Evolutionary conservation across 306 rosid species (phyloP).

Genomic region (Sesbania bispinosa): DNA sequence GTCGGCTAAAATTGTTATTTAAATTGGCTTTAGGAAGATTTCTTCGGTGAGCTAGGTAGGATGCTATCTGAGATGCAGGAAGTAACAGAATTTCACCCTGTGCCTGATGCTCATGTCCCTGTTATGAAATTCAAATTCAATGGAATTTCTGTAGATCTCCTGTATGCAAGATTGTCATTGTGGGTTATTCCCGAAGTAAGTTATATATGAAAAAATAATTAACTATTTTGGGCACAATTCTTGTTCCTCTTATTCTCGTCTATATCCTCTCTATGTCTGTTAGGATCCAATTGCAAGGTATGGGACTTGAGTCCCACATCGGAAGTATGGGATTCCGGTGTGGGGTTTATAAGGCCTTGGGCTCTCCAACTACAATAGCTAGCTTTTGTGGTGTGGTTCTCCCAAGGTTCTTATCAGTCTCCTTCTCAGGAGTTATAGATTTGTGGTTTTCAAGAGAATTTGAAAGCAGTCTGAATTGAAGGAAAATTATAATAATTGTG

Average conservation of each 20-base stretch:
- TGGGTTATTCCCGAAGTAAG: conserved; percentile 97
- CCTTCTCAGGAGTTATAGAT: not conserved
- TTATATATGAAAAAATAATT: not conserved
- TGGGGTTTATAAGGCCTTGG: no score
- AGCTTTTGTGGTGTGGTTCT: no score
- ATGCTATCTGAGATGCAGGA: conserved; percentile 88
- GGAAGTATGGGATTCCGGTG: no score
- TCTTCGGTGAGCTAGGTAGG: conserved; percentile 78
- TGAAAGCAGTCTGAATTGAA: not conserved
- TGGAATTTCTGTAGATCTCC: conserved; percentile 89
- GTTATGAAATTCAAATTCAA: conserved; percentile 72
- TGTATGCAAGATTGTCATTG: conserved; percentile 82
- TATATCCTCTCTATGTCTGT: not conserved
- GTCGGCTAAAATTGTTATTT: conserved; percentile 24
- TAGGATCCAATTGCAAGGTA: no score
- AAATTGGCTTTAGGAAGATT: conserved; percentile 68
- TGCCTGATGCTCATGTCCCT: conserved; percentile 96
- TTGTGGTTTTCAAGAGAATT: not conserved
- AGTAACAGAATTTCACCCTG: conserved; percentile 91
- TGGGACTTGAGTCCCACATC: no score
- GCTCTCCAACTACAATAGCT: no score
- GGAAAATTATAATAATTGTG: not conserved
- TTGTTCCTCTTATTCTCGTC: not conserved
- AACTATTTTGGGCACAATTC: not conserved
- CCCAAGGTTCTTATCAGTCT: no score